phyloP scores from a whole-genome alignment of 2,329 filamentous ascomycete genomes.

The Stachybotrys elegans region DNA sequence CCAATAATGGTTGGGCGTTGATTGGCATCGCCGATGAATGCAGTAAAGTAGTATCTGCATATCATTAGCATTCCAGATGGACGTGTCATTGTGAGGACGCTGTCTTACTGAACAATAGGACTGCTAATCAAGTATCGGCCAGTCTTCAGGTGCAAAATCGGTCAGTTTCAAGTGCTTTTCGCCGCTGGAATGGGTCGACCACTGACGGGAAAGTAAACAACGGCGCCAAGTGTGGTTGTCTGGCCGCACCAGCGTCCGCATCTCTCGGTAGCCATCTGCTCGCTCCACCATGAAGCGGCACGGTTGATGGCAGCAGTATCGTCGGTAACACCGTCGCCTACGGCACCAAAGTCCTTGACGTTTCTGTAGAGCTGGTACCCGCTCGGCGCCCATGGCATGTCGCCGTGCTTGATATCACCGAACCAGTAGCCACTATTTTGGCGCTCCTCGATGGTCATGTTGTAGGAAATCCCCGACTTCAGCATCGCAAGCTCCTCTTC shows the following conservation, averaged over 20 bases:
- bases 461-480: too few relatives aligned
- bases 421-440: too few relatives aligned
- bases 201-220: conserved; percentile 68
- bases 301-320: conserved; percentile 86
- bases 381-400: too few relatives aligned
- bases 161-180: too few relatives aligned
- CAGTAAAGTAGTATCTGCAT: conserved; percentile 92
- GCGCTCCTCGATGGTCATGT: too few relatives aligned
- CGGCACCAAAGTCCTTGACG: conserved; percentile 70
- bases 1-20: conserved; percentile 73
- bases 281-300: too few relatives aligned
- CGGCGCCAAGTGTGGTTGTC: conserved; percentile 72
- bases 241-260: conserved; percentile 82
- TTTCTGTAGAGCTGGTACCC: conserved; percentile 80
- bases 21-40: conserved; percentile 77
- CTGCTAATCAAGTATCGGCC: background rate
- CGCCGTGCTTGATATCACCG: too few relatives aligned
- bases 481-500: too few relatives aligned
- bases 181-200: too few relatives aligned
- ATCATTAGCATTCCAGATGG: too few relatives aligned
- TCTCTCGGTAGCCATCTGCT: conserved; percentile 67
- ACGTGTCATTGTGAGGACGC: too few relatives aligned
- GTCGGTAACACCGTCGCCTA: conserved; percentile 64
- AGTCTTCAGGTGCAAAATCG: too few relatives aligned
- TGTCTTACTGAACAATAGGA: background rate